Percentiles rank a stretch among this genome's conserved stretches.
phyloP scores from a whole-genome alignment of 2,329 filamentous ascomycete species.

The Colletotrichum falcatum region DNA sequence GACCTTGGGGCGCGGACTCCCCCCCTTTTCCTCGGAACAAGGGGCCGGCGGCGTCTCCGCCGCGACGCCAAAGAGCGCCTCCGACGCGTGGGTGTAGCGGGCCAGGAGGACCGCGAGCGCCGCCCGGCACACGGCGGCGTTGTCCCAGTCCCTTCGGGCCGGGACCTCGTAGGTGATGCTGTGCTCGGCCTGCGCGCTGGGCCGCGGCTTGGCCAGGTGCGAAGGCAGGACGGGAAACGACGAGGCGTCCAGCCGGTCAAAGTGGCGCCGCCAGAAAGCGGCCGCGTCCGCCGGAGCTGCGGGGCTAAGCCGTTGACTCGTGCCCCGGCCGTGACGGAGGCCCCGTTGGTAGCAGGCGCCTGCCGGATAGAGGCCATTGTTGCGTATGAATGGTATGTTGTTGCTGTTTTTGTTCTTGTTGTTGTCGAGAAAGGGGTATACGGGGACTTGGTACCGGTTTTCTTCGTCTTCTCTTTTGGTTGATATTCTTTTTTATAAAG shows the following conservation, averaged over 20 bases:
- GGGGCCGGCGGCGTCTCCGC: neutral
- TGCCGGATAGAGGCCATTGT: neutral
- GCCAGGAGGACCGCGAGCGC: slow-evolving; percentile 29
- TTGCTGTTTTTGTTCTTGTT: neutral
- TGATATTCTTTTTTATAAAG: neutral
- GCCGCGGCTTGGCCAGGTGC: neutral
- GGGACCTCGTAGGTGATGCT: neutral
- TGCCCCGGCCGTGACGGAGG: neutral
- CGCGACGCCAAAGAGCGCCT: slow-evolving; percentile 22
- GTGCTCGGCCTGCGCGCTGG: neutral
- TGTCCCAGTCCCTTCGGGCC: slow-evolving; percentile 1
- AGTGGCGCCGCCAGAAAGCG: neutral
- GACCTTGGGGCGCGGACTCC: neutral
- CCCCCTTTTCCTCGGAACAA: neutral
- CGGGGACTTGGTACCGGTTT: neutral
- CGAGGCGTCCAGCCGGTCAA: neutral
- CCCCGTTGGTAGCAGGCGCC: neutral
- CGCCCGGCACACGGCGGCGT: slow-evolving; percentile 16
- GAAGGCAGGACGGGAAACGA: slow-evolving; percentile 10
- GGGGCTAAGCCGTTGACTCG: too few species aligned
- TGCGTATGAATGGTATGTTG: neutral
- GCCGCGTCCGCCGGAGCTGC: neutral
- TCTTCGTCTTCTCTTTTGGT: neutral
- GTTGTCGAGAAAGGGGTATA: neutral
- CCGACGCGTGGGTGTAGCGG: slow-evolving; percentile 25